Evolutionary conservation across 441 rosid genomes (phyloP), one percentile per base, ranked within the genome.

Genomic region (Breynia disticha): DNA sequence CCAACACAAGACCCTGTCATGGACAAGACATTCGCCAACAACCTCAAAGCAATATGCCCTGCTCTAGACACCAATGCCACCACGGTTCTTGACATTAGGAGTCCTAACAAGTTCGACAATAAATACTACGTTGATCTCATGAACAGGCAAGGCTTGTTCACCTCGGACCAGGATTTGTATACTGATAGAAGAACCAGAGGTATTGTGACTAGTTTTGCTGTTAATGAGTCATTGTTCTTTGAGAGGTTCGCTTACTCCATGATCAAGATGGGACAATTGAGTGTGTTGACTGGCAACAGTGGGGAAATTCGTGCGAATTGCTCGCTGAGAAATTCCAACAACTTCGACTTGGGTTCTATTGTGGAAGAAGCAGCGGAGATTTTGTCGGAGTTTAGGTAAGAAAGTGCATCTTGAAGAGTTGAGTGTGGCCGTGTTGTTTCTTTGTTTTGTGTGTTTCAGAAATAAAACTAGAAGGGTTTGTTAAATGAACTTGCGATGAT

Each of bases 141-240:
- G 89, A 87, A 86, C 68, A 80, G 95, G 12, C 81, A 83, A 55
- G 98, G 95, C 1, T 56, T 87, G 24, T 85, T 90, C 65, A 83
- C 90, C 0, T 90, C 96, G 0, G 98, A 87, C 73, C 98, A 87
- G 47, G 96, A 87, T 39, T 44, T 90, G 57, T 90, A 80, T 72
- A 65, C 68, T 5, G 75, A 87, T 46, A 53, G 45, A 32, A 67
- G 77, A 57, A 90, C 96, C 0, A 76, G 75, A 69, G 67, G 50
- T 15, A 77, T 83, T 1, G 98, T 87, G 10, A 75, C 63, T 3
- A 75, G 80, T 64, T 87, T 80, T 50, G 96, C 96, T 0, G 52
- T 68, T 2, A 38, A 91, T 32, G 57, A 85, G 62, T 16, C 59
- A 0, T 24, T 81, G 60, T 90, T 90, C 71, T 90, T 81, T 1